A percentile compares a stretch with the other conserved stretches of the same genome.
phyloP scores from a whole-genome alignment of 2,329 filamentous ascomycete genomes.

The Ceratocystis ficicola region DNA sequence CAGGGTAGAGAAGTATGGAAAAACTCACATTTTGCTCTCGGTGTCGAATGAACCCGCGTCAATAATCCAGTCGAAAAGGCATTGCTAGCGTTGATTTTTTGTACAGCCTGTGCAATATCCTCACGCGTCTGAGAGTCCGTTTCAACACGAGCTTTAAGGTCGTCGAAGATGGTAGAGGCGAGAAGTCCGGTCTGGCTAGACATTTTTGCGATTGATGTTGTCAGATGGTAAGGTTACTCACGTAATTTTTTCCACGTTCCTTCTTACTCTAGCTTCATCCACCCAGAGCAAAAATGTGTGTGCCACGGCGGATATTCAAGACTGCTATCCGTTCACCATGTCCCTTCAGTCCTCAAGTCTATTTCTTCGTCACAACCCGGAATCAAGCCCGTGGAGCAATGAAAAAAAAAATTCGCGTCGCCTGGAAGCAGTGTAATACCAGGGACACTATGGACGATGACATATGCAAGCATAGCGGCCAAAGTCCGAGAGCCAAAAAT shows the following conservation, averaged over 20 bases:
- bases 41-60: constrained; percentile 63
- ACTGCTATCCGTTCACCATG: neutral
- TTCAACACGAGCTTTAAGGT: constrained; percentile 16
- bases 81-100: constrained; percentile 16
- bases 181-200: constrained; percentile 9
- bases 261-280: too few relatives aligned
- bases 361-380: constrained; percentile 32
- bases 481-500: constrained; percentile 40
- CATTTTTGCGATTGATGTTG: neutral
- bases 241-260: neutral
- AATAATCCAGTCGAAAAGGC: constrained; percentile 16
- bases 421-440: constrained; percentile 37
- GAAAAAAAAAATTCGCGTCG: constrained; percentile 34
- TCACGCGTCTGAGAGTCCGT: constrained; percentile 13
- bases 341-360: neutral
- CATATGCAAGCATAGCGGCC: constrained; percentile 23
- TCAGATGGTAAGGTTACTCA: neutral
- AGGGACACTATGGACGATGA: constrained; percentile 26
- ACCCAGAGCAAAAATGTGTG: too few relatives aligned
- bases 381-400: constrained; percentile 32
- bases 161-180: constrained; percentile 18
- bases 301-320: neutral
- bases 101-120: constrained; percentile 16
- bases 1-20: neutral
- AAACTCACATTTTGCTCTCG: constrained; percentile 43